A percentile compares a stretch with the other conserved stretches of the same genome.
Conservation (phyloP, 805 yeast species). For the Candida nonsorbophila region DNA sequence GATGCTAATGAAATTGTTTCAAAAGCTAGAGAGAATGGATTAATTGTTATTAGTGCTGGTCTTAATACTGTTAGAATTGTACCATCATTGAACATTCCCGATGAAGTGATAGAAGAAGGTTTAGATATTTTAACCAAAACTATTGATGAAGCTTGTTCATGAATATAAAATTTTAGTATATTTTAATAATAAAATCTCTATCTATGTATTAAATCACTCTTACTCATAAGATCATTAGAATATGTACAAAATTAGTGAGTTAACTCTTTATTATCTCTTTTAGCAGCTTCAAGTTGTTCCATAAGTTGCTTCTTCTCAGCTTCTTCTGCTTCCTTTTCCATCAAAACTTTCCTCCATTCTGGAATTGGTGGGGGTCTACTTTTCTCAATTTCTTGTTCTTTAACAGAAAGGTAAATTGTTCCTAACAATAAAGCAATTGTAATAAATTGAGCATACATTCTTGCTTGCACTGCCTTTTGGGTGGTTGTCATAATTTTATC, state of each 20-base stretch:
- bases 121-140: slow-evolving; percentile 61
- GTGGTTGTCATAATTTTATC: slow-evolving; percentile 71
- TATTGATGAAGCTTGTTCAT: slow-evolving; percentile 20
- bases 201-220: no score
- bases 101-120: slow-evolving; percentile 66
- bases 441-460: slow-evolving; percentile 86
- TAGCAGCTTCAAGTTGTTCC: slow-evolving; percentile 4
- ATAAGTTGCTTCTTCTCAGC: slow-evolving; percentile 3
- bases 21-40: slow-evolving; percentile 72
- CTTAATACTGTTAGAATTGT: slow-evolving; percentile 85
- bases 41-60: slow-evolving; percentile 87
- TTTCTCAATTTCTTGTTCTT: slow-evolving; percentile 51
- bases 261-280: no score
- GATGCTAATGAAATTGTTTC: slow-evolving; percentile 62
- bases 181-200: no score
- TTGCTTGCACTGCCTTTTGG: slow-evolving; percentile 81
- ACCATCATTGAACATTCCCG: slow-evolving; percentile 84
- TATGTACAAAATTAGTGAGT: no score
- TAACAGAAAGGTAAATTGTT: slow-evolving; percentile 60
- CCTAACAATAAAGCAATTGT: slow-evolving; percentile 69
- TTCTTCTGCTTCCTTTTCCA: slow-evolving; percentile 18
- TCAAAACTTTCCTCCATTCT: slow-evolving; percentile 28
- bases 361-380: slow-evolving; percentile 28
- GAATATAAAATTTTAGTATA: background rate
- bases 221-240: no score